A percentile compares a stretch with the other conserved stretches of the same genome.
Conservation (phyloP, 2,329 filamentous ascomycete species). For the Botrytis byssoidea region DNA sequence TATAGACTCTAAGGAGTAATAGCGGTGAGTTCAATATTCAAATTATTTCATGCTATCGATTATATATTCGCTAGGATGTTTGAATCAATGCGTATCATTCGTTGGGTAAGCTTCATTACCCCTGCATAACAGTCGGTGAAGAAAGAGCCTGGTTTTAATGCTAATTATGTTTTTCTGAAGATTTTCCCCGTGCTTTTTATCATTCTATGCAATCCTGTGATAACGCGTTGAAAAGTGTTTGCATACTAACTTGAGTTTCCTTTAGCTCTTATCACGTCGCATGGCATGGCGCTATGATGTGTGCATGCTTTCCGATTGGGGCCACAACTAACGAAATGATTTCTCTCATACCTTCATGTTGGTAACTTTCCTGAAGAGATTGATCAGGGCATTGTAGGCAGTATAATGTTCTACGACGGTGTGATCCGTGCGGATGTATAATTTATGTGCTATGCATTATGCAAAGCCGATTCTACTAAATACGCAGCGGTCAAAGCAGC, state of each 20-base stretch:
- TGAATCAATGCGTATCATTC: not conserved
- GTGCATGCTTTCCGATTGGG: conserved; percentile 5
- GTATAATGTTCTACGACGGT: not conserved
- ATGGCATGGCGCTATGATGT: not conserved
- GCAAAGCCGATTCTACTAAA: not conserved
- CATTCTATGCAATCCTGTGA: not conserved
- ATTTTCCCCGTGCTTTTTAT: not conserved
- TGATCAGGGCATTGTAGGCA: not conserved
- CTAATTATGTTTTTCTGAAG: not conserved
- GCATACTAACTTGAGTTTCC: not conserved
- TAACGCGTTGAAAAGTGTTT: not conserved
- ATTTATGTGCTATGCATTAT: not conserved
- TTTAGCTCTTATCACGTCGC: not conserved
- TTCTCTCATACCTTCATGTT: not conserved
- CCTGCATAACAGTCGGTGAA: conserved; percentile 10
- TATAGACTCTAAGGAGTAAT: not conserved
- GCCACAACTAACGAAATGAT: not conserved
- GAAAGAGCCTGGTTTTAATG: not conserved
- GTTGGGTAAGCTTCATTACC: not conserved
- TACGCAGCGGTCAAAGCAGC: not conserved
- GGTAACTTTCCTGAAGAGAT: not conserved
- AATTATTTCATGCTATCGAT: not conserved
- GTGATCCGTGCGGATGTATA: not conserved
- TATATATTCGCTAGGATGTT: not conserved
- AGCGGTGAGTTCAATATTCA: not conserved